phyloP scores from a whole-genome alignment of 495 filamentous ascomycete genomes.

The Hypomontagnella submonticulosa region DNA sequence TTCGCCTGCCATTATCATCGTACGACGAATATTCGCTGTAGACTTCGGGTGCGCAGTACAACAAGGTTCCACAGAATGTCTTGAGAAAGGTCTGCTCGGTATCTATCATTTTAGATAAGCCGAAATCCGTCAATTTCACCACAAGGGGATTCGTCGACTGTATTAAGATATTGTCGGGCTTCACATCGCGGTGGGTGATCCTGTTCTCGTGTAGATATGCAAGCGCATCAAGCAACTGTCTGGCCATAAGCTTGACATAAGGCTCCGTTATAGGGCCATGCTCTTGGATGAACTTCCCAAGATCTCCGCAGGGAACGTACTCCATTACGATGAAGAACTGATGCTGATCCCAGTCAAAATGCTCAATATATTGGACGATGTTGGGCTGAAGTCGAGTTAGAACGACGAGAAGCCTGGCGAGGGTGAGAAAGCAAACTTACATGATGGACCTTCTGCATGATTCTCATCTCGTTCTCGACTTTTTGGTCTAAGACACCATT shows the following conservation, averaged over 20 bases:
- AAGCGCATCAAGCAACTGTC: slow-evolving; percentile 82
- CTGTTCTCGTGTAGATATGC: slow-evolving; percentile 85
- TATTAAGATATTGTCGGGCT: slow-evolving; percentile 96
- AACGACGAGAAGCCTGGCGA: background rate
- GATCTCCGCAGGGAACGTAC: slow-evolving; percentile 83
- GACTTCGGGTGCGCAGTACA: slow-evolving; percentile 97
- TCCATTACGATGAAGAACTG: slow-evolving; percentile 96
- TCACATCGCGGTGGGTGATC: slow-evolving; percentile 97
- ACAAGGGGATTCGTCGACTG: slow-evolving; percentile 73
- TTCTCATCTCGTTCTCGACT: slow-evolving; percentile 93
- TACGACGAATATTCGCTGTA: slow-evolving; percentile 83
- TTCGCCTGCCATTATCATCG: slow-evolving; percentile 57
- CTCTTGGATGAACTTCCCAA: slow-evolving; percentile 74
- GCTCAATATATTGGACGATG: slow-evolving; percentile 89
- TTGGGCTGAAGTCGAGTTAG: slow-evolving; percentile 71
- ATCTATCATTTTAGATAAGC: slow-evolving; percentile 89
- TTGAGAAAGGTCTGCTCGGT: slow-evolving; percentile 90
- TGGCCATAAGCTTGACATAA: slow-evolving; percentile 73
- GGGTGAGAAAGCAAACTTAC: slow-evolving; percentile 61
- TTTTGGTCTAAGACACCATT: slow-evolving; percentile 85
- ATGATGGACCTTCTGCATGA: slow-evolving; percentile 86
- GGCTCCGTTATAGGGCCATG: slow-evolving; percentile 72
- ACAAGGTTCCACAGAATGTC: slow-evolving; percentile 94
- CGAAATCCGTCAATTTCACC: slow-evolving; percentile 96
- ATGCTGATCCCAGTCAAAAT: slow-evolving; percentile 78